Base-by-base conservation (phyloP, 2,329 filamentous ascomycete species). In the Xylaria sp. region DNA sequence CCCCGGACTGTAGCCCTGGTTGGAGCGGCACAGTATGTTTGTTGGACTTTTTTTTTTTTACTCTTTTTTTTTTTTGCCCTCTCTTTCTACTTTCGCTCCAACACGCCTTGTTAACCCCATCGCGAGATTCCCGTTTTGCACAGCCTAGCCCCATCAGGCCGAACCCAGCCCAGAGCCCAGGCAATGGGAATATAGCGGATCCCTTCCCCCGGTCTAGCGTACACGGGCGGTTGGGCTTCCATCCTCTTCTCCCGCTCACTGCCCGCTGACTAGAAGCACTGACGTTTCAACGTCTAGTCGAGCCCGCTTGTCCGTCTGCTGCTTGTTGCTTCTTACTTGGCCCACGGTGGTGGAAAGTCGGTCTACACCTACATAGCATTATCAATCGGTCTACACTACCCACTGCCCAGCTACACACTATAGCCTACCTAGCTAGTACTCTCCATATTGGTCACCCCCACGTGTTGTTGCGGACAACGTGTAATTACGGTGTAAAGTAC, bases 141-240 rank as follows among this genome's bases (percentile, higher is more conserved):
- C 55, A 68, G 67, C 58, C 65, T 68, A 67, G 61, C 62, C 65
- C 62, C 65, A 63, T 69, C 62, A 61, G 36, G 56, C 62, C 58
- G 50, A 65, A 54, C 65, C 67, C 67, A 67, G 45, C 51, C 67
- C 42, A 55, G 15, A 42, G 31, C 53, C 53, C 53, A 55, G 22
- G 53, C 53, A 69, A 69, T 69, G 58, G 65, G 62, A 65, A 51
- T 31, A 51, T 50, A n/a, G 65, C 68, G 59, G 58, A 67, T 65
- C 61, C 51, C 44, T 60, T 56, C 45, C 55, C 54, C 58, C 65
- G 50, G 65, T 53, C 61, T 44, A 45, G 17, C 56, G 45, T n/a
- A n/a, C n/a, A n/a, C 51, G 49, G 54, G 33, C 49, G 39, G 63
- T 66, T 63, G 36, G 56, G 56, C 60, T 60, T 27, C 25, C 42